A percentile compares a stretch with the other conserved stretches of the same genome.
phyloP scores from a whole-genome alignment of 129 eudicot genomes.

The Lactuca saligna region DNA sequence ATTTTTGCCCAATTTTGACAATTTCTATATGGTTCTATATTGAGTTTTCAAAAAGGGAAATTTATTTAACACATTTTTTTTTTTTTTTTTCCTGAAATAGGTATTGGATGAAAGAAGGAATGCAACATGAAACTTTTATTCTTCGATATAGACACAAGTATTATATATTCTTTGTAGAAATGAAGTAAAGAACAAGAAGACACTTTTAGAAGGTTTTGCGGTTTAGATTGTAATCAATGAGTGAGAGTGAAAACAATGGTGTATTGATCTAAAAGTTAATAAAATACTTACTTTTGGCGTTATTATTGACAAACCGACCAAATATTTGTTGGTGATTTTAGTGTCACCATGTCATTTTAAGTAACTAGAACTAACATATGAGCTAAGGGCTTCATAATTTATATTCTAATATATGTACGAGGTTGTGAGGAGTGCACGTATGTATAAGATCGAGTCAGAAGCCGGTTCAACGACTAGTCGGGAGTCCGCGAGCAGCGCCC shows the following conservation, averaged over 20 bases:
- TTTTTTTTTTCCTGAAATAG: conserved; percentile 28
- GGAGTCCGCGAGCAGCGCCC: too few relatives aligned
- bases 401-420: too few relatives aligned
- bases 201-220: conserved; percentile 33
- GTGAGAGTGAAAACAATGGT: conserved; percentile 26
- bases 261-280: conserved; percentile 17
- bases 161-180: conserved; percentile 61
- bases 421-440: too few relatives aligned
- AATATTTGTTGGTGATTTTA: too few relatives aligned
- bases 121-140: conserved; percentile 43
- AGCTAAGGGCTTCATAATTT: too few relatives aligned
- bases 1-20: conserved; percentile 2
- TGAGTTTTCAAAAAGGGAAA: background rate
- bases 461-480: too few relatives aligned
- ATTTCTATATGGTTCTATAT: background rate
- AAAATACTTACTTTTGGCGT: too few relatives aligned
- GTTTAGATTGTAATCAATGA: conserved; percentile 24
- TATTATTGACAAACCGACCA: too few relatives aligned
- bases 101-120: conserved; percentile 75
- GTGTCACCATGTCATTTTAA: too few relatives aligned
- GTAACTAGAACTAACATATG: too few relatives aligned
- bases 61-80: conserved; percentile 1
- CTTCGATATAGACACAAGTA: conserved; percentile 30
- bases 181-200: conserved; percentile 35
- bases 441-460: too few relatives aligned